Evolutionary conservation across 1,284 basidiomycete species (phyloP), one percentile per base, ranked within the genome.

Genomic region (Sphaerobolus stellatus): DNA sequence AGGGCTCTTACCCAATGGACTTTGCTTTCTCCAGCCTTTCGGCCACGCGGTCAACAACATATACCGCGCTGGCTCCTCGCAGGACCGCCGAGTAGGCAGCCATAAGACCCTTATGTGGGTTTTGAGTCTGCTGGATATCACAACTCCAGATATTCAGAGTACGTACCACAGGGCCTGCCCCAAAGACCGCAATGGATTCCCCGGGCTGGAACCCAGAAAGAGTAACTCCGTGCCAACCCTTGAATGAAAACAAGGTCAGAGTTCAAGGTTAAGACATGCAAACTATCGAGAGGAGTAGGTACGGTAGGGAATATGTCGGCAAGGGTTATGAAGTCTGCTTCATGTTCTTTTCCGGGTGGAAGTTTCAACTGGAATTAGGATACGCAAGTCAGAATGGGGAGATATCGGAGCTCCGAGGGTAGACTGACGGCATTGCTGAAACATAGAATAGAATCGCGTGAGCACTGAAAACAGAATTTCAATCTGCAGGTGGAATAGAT

Each of bases 221-320:
- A 52, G 77, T 63, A 9, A 80, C 74, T 40, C 78, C 78, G 58
- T 81, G 79, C 78, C 78, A 81, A 33, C 79, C 78, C 75, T 79
- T 56, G 3, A 48, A 18, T 28, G n/a, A 34, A 55, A 8, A 45
- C 43, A 45, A 14, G 43, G 27, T 24, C 11, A 13, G 28, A 7
- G 18, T 30, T 29, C 11, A 22, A 13, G 30, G 20, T n/a, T 20
- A 8, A 27, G 25, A 30, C 31, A 50, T 20, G n/a, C 13, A 41
- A 48, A 5, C 29, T 14, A 29, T 44, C n/a, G 29, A 11, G 13
- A 43, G 34, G 9, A 54, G 44, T 34, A 55, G 4, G n/a, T 50
- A 76, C 77, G 3, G 78, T 80, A 24, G 78, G 78, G 68, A 80
- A 80, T 47, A 80, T 79, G 61, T 80, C 80, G 14, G 79, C 77